A percentile compares a stretch with the other conserved stretches of the same genome.
These are phyloP conservation scores for Pythium pyrilobum DNA, from an alignment of 352 stramenopile species.

Conservation along the genomic window DNA sequence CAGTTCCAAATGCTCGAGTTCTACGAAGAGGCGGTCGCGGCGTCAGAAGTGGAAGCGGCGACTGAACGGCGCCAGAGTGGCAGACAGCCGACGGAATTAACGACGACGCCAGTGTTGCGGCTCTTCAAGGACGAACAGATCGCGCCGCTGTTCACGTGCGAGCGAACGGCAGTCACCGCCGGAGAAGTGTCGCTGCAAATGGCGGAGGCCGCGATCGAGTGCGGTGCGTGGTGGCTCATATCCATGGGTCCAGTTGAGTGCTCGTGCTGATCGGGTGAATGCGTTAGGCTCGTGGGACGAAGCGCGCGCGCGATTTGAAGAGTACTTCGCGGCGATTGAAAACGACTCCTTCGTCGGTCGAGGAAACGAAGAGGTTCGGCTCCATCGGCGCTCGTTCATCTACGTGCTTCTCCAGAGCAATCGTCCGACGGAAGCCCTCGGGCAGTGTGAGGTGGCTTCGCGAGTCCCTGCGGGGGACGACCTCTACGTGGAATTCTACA, in stretches of 20 bases:
- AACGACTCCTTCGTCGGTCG: background rate
- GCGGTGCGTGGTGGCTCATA: background rate
- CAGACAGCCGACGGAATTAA: background rate
- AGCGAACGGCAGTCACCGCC: background rate
- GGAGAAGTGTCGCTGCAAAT: slow-evolving; percentile 7
- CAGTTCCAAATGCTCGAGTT: slow-evolving; percentile 65
- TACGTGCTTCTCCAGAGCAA: slow-evolving; percentile 65
- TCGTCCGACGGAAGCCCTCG: slow-evolving; percentile 39
- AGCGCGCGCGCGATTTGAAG: slow-evolving; percentile 12
- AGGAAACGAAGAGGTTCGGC: background rate
- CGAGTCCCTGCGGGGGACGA: background rate
- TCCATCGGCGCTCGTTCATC: slow-evolving; percentile 26
- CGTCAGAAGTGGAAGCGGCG: background rate
- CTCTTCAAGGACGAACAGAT: slow-evolving; percentile 1
- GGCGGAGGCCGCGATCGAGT: slow-evolving; percentile 7
- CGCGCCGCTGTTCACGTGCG: background rate
- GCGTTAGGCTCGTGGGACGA: slow-evolving; percentile 8
- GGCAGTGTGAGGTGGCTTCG: slow-evolving; percentile 24
- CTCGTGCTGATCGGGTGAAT: background rate
- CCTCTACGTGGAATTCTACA: slow-evolving; percentile 42
- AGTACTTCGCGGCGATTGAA: slow-evolving; percentile 4
- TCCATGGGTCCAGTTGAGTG: background rate
- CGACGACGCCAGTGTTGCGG: background rate
- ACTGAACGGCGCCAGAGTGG: background rate
- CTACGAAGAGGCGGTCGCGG: slow-evolving; percentile 17